Evolutionary conservation across 139 green algal genomes (phyloP).

Genomic region (Picochlorum costavermella): DNA sequence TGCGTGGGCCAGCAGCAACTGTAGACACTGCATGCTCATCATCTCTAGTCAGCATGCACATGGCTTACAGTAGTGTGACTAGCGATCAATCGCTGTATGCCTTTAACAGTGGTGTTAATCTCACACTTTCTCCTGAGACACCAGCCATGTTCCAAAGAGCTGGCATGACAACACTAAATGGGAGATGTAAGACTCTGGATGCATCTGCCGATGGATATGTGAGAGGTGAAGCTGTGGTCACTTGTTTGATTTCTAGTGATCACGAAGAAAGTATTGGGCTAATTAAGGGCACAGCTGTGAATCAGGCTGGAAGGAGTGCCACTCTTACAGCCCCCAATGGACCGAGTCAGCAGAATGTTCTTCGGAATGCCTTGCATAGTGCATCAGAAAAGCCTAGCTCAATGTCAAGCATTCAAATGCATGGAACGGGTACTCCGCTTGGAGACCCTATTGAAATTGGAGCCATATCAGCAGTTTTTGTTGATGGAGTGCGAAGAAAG

Average conservation of each 20-base stretch:
- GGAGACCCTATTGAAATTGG: slow-evolving; percentile 86
- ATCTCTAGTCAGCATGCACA: slow-evolving; percentile 60
- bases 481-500: slow-evolving; percentile 6
- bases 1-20: slow-evolving; percentile 58
- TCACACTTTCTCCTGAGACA: slow-evolving; percentile 44
- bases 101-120: slow-evolving; percentile 65
- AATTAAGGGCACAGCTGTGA: slow-evolving; percentile 32
- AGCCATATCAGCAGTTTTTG: slow-evolving; percentile 30
- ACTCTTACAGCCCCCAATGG: slow-evolving; percentile 81
- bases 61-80: slow-evolving; percentile 38
- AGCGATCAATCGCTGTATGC: slow-evolving; percentile 17
- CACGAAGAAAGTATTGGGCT: background rate
- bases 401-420: slow-evolving; percentile 31
- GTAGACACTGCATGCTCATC: slow-evolving; percentile 81
- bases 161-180: slow-evolving; percentile 73
- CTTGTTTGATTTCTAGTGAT: slow-evolving; percentile 26
- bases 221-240: slow-evolving; percentile 41
- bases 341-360: slow-evolving; percentile 68
- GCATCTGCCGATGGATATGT: slow-evolving; percentile 73
- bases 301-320: slow-evolving; percentile 72
- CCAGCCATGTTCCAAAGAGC: slow-evolving; percentile 41
- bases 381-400: background rate
- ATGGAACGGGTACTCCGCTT: slow-evolving; percentile 73
- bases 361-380: slow-evolving; percentile 39
- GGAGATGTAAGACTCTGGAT: slow-evolving; percentile 84